Evolutionary conservation across 257 asterid genomes (phyloP).

Genomic region (Nicotiana obtusifolia): DNA sequence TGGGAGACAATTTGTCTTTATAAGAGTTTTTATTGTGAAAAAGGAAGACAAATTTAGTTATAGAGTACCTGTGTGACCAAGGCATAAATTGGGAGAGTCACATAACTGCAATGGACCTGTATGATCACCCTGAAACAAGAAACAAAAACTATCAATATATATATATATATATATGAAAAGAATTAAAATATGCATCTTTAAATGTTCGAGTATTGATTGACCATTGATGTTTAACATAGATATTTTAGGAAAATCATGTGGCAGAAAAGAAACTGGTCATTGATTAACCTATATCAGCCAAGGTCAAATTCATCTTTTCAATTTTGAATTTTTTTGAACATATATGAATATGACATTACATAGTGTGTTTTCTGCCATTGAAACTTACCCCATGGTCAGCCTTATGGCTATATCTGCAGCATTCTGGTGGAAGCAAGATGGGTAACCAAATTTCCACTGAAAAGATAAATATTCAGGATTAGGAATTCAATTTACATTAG

Average conservation of each 20-base stretch:
- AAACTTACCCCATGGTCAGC: constrained; percentile 21
- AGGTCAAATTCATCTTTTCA: too few species aligned
- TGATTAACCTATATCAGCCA: neutral
- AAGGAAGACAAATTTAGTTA: neutral
- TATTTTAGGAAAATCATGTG: neutral
- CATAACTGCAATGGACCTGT: constrained; percentile 16
- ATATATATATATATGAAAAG: neutral
- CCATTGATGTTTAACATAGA: neutral
- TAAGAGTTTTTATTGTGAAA: neutral
- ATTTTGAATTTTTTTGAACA: too few species aligned
- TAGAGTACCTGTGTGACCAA: constrained; percentile 15
- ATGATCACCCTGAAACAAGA: constrained; percentile 11
- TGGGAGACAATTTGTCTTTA: neutral
- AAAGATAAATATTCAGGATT: neutral
- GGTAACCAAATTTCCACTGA: constrained; percentile 10
- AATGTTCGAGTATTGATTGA: neutral
- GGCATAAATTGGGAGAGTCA: constrained; percentile 19
- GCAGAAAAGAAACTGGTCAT: neutral
- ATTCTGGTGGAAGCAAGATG: constrained; percentile 15
- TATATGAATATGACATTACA: neutral
- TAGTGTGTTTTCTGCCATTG: neutral
- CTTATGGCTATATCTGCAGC: constrained; percentile 15
- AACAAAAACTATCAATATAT: neutral
- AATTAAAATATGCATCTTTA: neutral
- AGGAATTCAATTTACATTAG: neutral